A percentile compares a stretch with the other conserved stretches of the same genome.
These are phyloP conservation scores for Arabidopsis lyrata DNA, from an alignment of 441 rosid genomes.

Conservation along the genomic window DNA sequence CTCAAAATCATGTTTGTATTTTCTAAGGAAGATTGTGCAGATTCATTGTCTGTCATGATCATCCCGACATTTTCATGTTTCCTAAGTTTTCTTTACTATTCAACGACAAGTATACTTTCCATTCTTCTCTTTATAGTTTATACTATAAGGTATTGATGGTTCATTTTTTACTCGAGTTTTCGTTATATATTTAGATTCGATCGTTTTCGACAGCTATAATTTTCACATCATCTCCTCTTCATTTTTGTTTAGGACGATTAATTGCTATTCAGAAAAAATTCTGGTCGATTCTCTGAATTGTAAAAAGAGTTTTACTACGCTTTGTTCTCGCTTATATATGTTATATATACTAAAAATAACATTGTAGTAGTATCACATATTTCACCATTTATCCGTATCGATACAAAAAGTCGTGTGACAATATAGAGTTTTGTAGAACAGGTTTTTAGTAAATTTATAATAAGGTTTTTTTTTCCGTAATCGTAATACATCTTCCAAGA, in stretches of 20 bases:
- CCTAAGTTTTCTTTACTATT: constrained; percentile 21
- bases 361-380: background rate
- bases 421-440: background rate
- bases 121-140: background rate
- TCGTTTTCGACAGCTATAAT: background rate
- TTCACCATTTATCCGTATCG: background rate
- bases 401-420: background rate
- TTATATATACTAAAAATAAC: background rate
- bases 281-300: background rate
- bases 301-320: background rate
- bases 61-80: constrained; percentile 40
- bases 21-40: constrained; percentile 41
- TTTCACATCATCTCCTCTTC: background rate
- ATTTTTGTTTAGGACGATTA: background rate
- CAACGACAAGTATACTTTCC: constrained; percentile 18
- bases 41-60: constrained; percentile 45
- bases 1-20: constrained; percentile 42
- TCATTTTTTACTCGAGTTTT: background rate
- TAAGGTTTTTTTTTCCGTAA: background rate
- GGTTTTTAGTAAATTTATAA: background rate
- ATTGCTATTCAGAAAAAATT: background rate
- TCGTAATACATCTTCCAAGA: background rate
- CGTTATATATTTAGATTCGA: background rate
- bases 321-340: background rate
- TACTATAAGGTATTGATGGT: background rate